Evolutionary conservation across 2,329 filamentous ascomycete species (phyloP).

Genomic region (Talaromyces atroroseus): DNA sequence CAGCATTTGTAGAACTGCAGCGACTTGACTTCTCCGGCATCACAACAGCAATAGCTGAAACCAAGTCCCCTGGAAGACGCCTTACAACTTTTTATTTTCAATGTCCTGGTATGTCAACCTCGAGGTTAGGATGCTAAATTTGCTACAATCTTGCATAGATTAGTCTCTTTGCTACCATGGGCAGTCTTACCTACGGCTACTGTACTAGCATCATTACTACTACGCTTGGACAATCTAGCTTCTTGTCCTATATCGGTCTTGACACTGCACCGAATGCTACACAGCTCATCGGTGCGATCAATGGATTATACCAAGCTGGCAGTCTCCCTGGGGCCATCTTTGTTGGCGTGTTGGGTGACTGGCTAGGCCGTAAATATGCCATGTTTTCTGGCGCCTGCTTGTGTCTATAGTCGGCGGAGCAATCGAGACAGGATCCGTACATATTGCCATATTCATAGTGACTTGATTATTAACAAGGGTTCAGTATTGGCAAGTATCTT

Average conservation of each 20-base stretch:
- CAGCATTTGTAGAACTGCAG: no score
- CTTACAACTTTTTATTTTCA: no score
- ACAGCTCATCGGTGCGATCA: slow-evolving; percentile 8
- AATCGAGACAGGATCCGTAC: slow-evolving; percentile 8
- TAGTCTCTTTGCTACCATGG: slow-evolving; percentile 8
- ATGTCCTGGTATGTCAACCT: no score
- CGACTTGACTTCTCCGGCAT: no score
- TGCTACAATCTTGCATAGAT: no score
- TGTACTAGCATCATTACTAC: slow-evolving; percentile 11
- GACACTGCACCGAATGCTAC: slow-evolving; percentile 7
- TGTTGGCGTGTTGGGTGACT: slow-evolving; percentile 2
- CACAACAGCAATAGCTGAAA: no score
- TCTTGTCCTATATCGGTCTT: slow-evolving; percentile 8
- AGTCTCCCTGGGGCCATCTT: slow-evolving; percentile 6
- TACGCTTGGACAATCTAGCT: slow-evolving; percentile 10
- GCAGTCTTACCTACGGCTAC: slow-evolving; percentile 11
- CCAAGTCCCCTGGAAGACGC: no score
- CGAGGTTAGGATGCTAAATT: no score
- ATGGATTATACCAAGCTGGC: slow-evolving; percentile 11
- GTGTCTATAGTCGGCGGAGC: slow-evolving; percentile 7
- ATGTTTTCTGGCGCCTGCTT: background rate
- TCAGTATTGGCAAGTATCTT: slow-evolving; percentile 5
- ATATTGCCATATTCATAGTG: slow-evolving; percentile 9
- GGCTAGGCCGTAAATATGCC: slow-evolving; percentile 7
- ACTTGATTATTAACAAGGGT: slow-evolving; percentile 7